Conservation (phyloP, 805 yeast species). For the Alloascoidea hylecoeti region DNA sequence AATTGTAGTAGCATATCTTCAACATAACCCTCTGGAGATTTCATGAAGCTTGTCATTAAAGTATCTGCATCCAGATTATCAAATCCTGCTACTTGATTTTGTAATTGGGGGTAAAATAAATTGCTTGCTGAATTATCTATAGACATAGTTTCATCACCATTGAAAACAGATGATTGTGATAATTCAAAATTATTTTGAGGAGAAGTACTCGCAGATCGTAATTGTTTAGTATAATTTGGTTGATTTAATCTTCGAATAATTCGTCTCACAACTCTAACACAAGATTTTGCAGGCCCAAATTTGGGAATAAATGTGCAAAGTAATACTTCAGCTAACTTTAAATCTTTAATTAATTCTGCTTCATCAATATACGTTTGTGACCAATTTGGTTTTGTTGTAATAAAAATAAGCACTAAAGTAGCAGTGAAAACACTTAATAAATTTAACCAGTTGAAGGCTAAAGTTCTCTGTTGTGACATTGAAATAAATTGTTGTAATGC, state of each 20-base stretch:
- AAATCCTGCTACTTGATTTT: neutral
- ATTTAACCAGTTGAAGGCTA: conserved; percentile 11
- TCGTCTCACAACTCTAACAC: neutral
- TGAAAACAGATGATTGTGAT: too few relatives aligned
- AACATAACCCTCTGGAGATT: neutral
- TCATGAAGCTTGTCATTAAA: neutral
- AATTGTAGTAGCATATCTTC: neutral
- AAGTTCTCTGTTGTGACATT: conserved; percentile 7
- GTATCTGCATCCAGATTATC: neutral
- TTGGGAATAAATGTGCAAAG: neutral
- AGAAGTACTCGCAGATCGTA: neutral
- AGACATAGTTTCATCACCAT: too few relatives aligned
- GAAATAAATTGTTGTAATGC: conserved; percentile 8
- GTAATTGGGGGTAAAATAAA: too few relatives aligned
- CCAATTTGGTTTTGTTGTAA: conserved; percentile 5
- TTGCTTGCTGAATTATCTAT: too few relatives aligned
- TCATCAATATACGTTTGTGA: neutral
- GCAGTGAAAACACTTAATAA: conserved; percentile 9
- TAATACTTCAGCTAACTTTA: neutral
- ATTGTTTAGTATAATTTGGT: neutral
- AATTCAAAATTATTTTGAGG: too few relatives aligned
- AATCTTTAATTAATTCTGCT: neutral
- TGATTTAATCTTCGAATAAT: neutral
- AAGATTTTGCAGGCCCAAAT: neutral
- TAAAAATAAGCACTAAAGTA: conserved; percentile 8